phyloP scores from a whole-genome alignment of 1,139 yeast genomes.

The Suhomyces guaymorum region DNA sequence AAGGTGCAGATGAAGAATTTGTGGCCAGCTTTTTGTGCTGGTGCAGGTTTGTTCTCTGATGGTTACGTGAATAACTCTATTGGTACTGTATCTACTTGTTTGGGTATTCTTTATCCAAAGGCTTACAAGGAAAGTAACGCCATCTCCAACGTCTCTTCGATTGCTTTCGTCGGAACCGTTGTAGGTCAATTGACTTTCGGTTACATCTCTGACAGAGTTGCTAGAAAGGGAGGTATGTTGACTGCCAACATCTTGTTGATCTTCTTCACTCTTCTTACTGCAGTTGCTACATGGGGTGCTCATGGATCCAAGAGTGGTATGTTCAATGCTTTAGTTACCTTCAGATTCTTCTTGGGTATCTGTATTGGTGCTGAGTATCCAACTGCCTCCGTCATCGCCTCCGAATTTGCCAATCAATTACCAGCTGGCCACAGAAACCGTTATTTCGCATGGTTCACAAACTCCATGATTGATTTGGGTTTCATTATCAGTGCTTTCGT shows the following conservation, averaged over 20 bases:
- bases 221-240: slow-evolving; percentile 50
- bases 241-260: slow-evolving; percentile 47
- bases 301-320: slow-evolving; percentile 58
- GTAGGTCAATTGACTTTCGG: slow-evolving; percentile 52
- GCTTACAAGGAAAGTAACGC: slow-evolving; percentile 33
- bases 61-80: slow-evolving; percentile 55
- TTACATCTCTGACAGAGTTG: slow-evolving; percentile 45
- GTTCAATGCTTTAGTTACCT: slow-evolving; percentile 78
- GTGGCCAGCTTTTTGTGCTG: slow-evolving; percentile 30
- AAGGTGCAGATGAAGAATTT: slow-evolving; percentile 32
- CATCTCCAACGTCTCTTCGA: slow-evolving; percentile 51
- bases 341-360: slow-evolving; percentile 83
- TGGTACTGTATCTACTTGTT: slow-evolving; percentile 46
- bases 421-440: slow-evolving; percentile 85
- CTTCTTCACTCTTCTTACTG: slow-evolving; percentile 62
- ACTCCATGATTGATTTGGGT: slow-evolving; percentile 84
- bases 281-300: slow-evolving; percentile 76
- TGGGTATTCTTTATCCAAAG: slow-evolving; percentile 32
- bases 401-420: slow-evolving; percentile 81
- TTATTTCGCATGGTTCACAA: slow-evolving; percentile 87
- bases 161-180: slow-evolving; percentile 51
- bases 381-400: slow-evolving; percentile 89
- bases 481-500: slow-evolving; percentile 83
- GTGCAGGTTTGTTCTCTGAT: slow-evolving; percentile 54
- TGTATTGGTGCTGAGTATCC: slow-evolving; percentile 93